Percentiles rank a stretch among this genome's conserved stretches.
Conservation (phyloP, 345 rosid genomes). For the Mallotus nudiflorus region DNA sequence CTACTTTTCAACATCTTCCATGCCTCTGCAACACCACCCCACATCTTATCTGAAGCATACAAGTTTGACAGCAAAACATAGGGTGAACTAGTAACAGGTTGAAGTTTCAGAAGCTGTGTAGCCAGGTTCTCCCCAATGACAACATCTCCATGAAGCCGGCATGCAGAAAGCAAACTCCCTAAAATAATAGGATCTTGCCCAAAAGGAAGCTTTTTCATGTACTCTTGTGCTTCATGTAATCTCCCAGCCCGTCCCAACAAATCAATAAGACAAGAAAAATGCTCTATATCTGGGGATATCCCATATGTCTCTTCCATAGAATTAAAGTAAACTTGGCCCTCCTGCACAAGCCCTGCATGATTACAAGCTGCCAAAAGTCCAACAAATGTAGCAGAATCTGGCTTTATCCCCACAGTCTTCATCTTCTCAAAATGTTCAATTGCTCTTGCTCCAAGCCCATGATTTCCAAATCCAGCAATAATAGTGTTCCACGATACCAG, state of each 20-base stretch:
- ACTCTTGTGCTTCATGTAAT: constrained; percentile 49
- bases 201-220: constrained; percentile 35
- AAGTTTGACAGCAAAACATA: constrained; percentile 57
- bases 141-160: constrained; percentile 51
- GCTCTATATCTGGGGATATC: constrained; percentile 52
- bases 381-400: constrained; percentile 58
- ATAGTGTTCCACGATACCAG: constrained; percentile 68
- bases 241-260: constrained; percentile 69
- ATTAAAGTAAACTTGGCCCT: constrained; percentile 46
- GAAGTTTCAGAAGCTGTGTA: constrained; percentile 43
- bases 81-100: constrained; percentile 49
- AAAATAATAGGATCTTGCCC: constrained; percentile 48
- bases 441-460: constrained; percentile 53
- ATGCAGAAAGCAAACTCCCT: constrained; percentile 64
- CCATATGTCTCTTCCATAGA: constrained; percentile 47
- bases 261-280: constrained; percentile 63
- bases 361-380: constrained; percentile 62
- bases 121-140: constrained; percentile 47
- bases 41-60: constrained; percentile 60
- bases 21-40: constrained; percentile 55
- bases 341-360: constrained; percentile 57
- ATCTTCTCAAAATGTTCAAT: constrained; percentile 48
- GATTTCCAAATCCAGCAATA: constrained; percentile 55
- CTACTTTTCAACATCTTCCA: constrained; percentile 59
- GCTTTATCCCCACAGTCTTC: constrained; percentile 39